Base-by-base conservation (phyloP, 345 rosid species). In the Acer saccharum region DNA sequence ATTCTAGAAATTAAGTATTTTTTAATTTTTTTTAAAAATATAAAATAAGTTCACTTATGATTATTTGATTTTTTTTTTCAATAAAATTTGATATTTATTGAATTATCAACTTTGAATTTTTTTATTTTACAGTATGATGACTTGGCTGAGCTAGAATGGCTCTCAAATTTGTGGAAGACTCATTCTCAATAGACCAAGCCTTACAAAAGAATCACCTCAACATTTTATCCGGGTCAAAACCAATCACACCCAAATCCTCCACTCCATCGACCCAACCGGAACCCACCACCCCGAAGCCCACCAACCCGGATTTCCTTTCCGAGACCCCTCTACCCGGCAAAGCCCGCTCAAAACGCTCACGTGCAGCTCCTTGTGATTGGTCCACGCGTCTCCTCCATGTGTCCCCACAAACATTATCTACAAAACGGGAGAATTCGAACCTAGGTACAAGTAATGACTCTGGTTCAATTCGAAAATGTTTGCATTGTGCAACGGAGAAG, bases 91-190 rank as follows among this genome's bases (percentile, higher is more conserved):
- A 57, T 57, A 58, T 58, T 52, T 23, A 21, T 11, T 61, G 14
- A 60, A 61, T n/a, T 61, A 61, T 61, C 29, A 27, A 27, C 12
- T 13, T 43, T 6, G 14, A 32, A 25, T 18, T 62, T 0, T 54
- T 11, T 54, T 32, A 57, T n/a, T 39, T 46, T 78, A 63, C 86
- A 92, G 96, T 86, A 80, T 21, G 97, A 90, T 39, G 97, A 92
- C 60, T 32, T 88, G 91, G 91, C 91, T 10, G 92, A 92, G 83
- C 88, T 92, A 12, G 97, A 92, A 78, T 92, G 97, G 94, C 91
- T 92, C 1, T 92, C 97, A 14, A 88, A 85, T 92, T 92, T 69
- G 91, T 92, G 69, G 94, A 92, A 25, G 94, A 92, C 70, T 92
- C 97, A 0, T 92, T 90, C 87, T 82, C 92, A 18, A 79, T 86